Percentiles rank a stretch among this genome's conserved stretches.
Conservation (phyloP, 2,329 filamentous ascomycete genomes). For the Sclerotinia trifoliorum region DNA sequence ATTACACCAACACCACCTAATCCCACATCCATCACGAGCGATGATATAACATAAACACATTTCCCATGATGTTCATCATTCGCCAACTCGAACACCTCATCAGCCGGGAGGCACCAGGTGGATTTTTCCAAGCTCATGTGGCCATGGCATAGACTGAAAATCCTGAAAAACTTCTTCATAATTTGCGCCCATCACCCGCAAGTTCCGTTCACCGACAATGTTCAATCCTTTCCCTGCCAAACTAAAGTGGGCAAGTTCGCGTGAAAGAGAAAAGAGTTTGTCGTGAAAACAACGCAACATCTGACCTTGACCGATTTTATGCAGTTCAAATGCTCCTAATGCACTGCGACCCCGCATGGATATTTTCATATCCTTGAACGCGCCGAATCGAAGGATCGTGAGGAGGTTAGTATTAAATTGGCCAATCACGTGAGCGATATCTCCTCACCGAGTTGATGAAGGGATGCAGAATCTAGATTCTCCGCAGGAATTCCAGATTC, state of each 20-base stretch:
- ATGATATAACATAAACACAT: background rate
- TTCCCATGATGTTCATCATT: slow-evolving; percentile 12
- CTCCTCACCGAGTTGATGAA: background rate
- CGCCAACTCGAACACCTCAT: background rate
- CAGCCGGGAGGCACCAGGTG: slow-evolving; percentile 7
- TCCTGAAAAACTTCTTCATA: background rate
- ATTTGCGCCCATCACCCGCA: slow-evolving; percentile 8
- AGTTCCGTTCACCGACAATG: slow-evolving; percentile 20
- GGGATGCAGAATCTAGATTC: background rate
- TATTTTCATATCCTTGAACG: slow-evolving; percentile 15
- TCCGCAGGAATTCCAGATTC: background rate
- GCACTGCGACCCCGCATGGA: slow-evolving; percentile 11
- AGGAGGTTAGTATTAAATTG: background rate
- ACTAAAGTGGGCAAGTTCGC: slow-evolving; percentile 18
- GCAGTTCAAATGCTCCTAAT: slow-evolving; percentile 14
- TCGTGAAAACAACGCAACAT: slow-evolving; percentile 18
- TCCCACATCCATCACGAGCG: slow-evolving; percentile 1
- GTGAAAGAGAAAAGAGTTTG: slow-evolving; percentile 12
- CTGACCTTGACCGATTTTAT: slow-evolving; percentile 22
- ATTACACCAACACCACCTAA: slow-evolving; percentile 6
- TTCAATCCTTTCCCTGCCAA: slow-evolving; percentile 1
- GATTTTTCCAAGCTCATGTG: slow-evolving; percentile 11
- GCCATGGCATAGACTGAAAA: slow-evolving; percentile 8
- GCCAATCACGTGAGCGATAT: background rate
- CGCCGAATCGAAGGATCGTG: background rate